Conservation (phyloP, 768 basidiomycete species). For the Boletus patriciae region DNA sequence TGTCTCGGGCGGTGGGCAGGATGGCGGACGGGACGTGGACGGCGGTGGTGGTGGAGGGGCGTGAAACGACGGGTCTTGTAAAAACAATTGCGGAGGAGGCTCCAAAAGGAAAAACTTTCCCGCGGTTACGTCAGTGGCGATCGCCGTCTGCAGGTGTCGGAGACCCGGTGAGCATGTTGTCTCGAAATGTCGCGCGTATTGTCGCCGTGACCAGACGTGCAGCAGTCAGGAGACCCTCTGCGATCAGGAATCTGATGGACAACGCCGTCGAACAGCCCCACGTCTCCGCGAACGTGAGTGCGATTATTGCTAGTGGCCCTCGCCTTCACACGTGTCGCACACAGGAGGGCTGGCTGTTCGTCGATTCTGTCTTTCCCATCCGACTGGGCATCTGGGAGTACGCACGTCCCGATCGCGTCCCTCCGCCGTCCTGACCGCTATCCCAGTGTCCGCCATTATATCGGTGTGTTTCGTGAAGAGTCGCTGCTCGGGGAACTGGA, state of each 20-base stretch:
- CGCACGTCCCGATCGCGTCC: conserved; percentile 27
- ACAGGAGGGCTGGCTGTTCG: conserved; percentile 63
- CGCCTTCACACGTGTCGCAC: conserved; percentile 14
- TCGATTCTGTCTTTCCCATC: conserved; percentile 79
- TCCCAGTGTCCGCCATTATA: conserved; percentile 59
- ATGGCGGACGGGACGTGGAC: conserved; percentile 18
- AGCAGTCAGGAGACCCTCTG: not conserved
- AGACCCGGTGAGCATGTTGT: conserved; percentile 13
- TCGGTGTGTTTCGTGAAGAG: conserved; percentile 62
- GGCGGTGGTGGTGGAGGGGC: conserved; percentile 23
- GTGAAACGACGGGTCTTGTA: conserved; percentile 9
- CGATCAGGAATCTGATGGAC: conserved; percentile 10
- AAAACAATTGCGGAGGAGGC: conserved; percentile 22
- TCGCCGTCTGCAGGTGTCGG: too few species aligned
- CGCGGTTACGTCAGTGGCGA: conserved; percentile 1
- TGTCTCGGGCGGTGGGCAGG: conserved; percentile 18
- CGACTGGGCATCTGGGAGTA: conserved; percentile 73
- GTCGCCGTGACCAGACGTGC: not conserved
- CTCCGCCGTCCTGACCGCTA: conserved; percentile 2
- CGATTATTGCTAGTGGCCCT: conserved; percentile 11
- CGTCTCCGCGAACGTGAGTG: conserved; percentile 21
- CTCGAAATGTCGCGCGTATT: conserved; percentile 10
- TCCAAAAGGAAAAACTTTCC: conserved; percentile 13
- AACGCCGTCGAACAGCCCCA: not conserved
- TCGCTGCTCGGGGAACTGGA: conserved; percentile 50